Evolutionary conservation across 495 filamentous ascomycete species (phyloP).

Genomic region (Daldinia vernicosa): DNA sequence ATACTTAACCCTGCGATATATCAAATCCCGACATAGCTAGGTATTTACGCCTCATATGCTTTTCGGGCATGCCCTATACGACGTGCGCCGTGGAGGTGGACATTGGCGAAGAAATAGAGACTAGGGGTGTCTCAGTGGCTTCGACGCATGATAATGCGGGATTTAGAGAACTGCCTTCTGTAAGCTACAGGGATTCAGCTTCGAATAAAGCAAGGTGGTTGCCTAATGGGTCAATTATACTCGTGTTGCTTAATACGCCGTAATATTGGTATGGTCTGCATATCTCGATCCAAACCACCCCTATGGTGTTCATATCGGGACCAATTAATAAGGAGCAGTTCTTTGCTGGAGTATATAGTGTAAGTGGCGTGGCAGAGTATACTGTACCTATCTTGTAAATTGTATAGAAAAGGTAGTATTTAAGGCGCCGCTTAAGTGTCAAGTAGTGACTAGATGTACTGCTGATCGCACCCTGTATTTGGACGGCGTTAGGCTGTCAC

Average conservation of each 20-base stretch:
- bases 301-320: neutral
- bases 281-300: neutral
- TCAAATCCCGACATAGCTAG: neutral
- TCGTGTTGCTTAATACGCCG: neutral
- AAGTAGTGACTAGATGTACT: neutral
- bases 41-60: neutral
- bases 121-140: neutral
- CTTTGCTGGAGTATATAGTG: neutral
- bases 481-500: neutral
- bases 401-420: neutral
- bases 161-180: neutral
- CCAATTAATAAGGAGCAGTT: neutral
- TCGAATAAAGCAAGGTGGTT: neutral
- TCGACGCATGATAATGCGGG: neutral
- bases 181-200: neutral
- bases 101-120: neutral
- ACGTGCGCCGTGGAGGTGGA: neutral
- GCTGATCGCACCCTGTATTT: neutral
- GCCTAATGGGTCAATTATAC: conserved; percentile 3
- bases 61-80: neutral
- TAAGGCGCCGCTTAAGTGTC: neutral
- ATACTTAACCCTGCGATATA: neutral
- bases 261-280: neutral
- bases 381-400: neutral
- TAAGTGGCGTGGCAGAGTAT: neutral